Evolutionary conservation across 1,139 yeast species (phyloP), one percentile per base, ranked within the genome.

Genomic region (Arxiozyma bovina): DNA sequence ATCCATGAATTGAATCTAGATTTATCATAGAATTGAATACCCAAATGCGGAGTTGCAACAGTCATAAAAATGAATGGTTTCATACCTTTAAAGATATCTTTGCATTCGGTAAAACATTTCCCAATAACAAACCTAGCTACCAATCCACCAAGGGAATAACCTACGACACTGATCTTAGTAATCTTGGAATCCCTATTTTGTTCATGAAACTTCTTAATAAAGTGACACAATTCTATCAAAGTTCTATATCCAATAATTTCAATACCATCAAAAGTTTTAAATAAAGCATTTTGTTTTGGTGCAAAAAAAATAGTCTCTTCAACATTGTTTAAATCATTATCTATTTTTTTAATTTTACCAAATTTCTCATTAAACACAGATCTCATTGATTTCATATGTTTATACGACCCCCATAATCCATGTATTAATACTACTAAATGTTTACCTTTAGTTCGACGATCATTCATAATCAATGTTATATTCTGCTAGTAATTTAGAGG

Each of bases 11-110:
- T 50, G 30, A 53, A 41, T 15, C 49, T 17, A 3, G 56, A 50
- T 41, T 52, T 49, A 47, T 67, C 65, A 53, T 73, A 73, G 61
- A 76, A 77, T 48, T 76, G 77, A 15, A 86, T 78, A 0, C 96
- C 96, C 8, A 88, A 73, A 71, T 91, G 97, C 0, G 98, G 98
- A 1, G 96, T 84, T 1, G 97, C 97, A 73, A 90, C 85, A 0
- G 96, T 87, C 18, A 90, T 77, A 65, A 85, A 85, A 52, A 81
- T 73, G 1, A 79, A 71, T 0, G 96, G 96, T 59, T 77, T 73
- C 20, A 88, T 79, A 1, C 63, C 63, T 1, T 81, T 77, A 61
- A 88, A 88, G 49, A 89, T 71, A 51, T 83, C 75, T n/a, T 53
- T 54, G 53, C 63, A 65, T 46, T 68, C 70, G 1, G 65, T 59